A percentile compares a stretch with the other conserved stretches of the same genome.
phyloP scores from a whole-genome alignment of 176 grass and related monocot species.

The Chloris gayana region DNA sequence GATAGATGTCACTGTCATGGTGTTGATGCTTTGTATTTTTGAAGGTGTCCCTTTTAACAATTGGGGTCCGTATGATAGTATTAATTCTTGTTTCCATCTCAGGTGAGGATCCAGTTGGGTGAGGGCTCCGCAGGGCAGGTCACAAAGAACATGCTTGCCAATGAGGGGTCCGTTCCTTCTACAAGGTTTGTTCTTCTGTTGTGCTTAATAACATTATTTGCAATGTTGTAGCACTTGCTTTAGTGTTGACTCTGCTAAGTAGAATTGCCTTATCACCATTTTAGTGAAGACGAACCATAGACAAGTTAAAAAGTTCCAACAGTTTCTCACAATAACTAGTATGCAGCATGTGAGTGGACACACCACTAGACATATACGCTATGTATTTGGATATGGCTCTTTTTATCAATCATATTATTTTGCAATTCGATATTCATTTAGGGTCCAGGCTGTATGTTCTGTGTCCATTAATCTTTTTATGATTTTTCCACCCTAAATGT shows the following conservation, averaged over 20 bases:
- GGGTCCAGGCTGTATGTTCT: background rate
- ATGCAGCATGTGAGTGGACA: background rate
- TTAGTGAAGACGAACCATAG: background rate
- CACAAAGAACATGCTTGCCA: slow-evolving; percentile 85
- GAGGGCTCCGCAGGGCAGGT: slow-evolving; percentile 86
- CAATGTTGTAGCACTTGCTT: background rate
- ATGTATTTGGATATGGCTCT: background rate
- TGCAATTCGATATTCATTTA: background rate
- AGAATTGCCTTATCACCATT: background rate
- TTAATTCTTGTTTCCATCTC: slow-evolving; percentile 31
- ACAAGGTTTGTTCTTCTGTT: slow-evolving; percentile 60
- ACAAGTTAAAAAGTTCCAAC: background rate
- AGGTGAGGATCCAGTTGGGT: slow-evolving; percentile 98
- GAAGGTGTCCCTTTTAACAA: background rate
- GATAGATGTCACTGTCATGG: slow-evolving; percentile 21
- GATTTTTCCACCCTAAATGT: background rate
- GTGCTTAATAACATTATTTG: background rate
- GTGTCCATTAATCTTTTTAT: background rate
- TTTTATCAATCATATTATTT: background rate
- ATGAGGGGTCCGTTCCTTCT: slow-evolving; percentile 78
- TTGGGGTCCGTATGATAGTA: slow-evolving; percentile 4
- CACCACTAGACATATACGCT: background rate
- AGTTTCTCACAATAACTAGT: background rate
- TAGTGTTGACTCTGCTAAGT: background rate
- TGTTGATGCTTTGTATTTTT: slow-evolving; percentile 20